phyloP scores from a whole-genome alignment of 2,329 filamentous ascomycete species.

The Stagonosporopsis vannaccii region DNA sequence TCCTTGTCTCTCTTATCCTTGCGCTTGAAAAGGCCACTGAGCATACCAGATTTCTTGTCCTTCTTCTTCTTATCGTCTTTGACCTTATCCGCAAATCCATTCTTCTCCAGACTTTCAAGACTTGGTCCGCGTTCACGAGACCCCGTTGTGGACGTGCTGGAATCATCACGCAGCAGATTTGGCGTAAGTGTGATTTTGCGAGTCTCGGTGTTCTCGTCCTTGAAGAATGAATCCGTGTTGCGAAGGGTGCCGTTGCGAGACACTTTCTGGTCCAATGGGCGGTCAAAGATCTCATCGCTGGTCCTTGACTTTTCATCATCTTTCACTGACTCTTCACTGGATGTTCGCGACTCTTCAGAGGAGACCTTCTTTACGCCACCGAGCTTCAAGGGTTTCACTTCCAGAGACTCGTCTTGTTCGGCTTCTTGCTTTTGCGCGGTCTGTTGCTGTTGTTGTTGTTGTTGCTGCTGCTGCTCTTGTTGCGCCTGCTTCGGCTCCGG shows the following conservation, averaged over 20 bases:
- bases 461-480: conserved; percentile 34
- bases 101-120: conserved; percentile 78
- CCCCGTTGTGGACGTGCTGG: conserved; percentile 50
- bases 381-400: conserved; percentile 50
- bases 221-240: conserved; percentile 97
- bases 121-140: conserved; percentile 65
- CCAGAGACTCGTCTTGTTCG: conserved; percentile 48
- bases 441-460: conserved; percentile 33
- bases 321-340: conserved; percentile 50
- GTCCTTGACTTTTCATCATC: conserved; percentile 57
- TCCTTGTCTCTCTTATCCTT: conserved; percentile 67
- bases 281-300: conserved; percentile 72
- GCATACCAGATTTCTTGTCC: conserved; percentile 73
- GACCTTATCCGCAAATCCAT: conserved; percentile 65
- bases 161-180: conserved; percentile 86
- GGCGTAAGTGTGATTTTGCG: conserved; percentile 97
- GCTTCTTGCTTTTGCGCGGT: conserved; percentile 48
- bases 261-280: conserved; percentile 50
- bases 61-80: conserved; percentile 79
- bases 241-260: conserved; percentile 86
- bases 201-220: conserved; percentile 92
- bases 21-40: conserved; percentile 72
- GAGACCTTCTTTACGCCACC: conserved; percentile 42
- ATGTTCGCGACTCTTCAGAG: conserved; percentile 35
- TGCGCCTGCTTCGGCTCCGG: conserved; percentile 42